These are phyloP conservation scores for Chimonanthus praecox DNA, from an alignment of 164 flowering plant genomes.

Conservation along the genomic window DNA sequence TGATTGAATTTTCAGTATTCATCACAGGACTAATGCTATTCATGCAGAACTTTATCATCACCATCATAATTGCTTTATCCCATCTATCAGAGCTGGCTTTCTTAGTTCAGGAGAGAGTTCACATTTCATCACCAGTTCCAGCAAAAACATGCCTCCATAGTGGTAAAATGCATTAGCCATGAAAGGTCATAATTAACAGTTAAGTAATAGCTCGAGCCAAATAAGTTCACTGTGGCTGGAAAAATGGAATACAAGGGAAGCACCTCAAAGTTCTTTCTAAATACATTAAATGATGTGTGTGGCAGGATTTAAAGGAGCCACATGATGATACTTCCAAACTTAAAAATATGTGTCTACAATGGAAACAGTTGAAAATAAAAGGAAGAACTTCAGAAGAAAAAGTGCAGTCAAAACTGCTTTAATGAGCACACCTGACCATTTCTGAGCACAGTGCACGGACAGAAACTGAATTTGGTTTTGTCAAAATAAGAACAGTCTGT, in stretches of 20 bases:
- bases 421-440: constrained; percentile 70
- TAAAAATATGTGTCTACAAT: neutral
- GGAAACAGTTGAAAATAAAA: neutral
- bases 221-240: neutral
- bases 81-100: neutral
- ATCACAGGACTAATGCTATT: too few species aligned
- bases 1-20: too few species aligned
- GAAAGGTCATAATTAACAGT: neutral
- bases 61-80: neutral
- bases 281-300: neutral
- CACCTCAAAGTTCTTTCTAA: neutral
- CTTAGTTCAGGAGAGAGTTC: neutral
- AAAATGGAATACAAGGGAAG: neutral
- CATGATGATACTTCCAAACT: neutral
- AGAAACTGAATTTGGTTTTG: constrained; percentile 85
- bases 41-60: neutral
- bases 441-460: constrained; percentile 73
- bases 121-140: neutral
- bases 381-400: constrained; percentile 1
- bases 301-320: neutral
- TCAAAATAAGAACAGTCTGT: constrained; percentile 76
- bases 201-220: neutral
- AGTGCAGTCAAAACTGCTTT: neutral
- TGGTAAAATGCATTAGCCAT: neutral
- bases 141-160: neutral